Conservation (phyloP, 2,329 filamentous ascomycete genomes). For the Didymella keratinophila region DNA sequence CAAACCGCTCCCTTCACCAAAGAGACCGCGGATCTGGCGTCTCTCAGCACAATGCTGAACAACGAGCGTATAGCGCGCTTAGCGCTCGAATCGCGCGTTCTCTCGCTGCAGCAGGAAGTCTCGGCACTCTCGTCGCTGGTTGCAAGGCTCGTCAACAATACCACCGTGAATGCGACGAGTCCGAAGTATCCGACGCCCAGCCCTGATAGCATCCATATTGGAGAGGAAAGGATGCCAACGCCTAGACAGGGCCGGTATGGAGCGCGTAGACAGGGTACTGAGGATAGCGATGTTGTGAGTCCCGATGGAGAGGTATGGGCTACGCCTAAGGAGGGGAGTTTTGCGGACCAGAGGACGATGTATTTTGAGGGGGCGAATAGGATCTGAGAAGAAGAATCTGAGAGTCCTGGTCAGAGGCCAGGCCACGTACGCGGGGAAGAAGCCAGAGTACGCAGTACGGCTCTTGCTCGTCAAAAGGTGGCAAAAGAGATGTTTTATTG, state of each 20-base stretch:
- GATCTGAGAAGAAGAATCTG: no score
- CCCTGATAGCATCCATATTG: slow-evolving; percentile 36
- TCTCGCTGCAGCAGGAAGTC: slow-evolving; percentile 44
- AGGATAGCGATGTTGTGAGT: slow-evolving; percentile 34
- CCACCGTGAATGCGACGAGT: slow-evolving; percentile 22
- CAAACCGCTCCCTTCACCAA: slow-evolving; percentile 1
- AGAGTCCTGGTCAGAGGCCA: no score
- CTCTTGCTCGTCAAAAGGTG: neutral
- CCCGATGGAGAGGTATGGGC: slow-evolving; percentile 42
- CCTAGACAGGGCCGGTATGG: slow-evolving; percentile 32
- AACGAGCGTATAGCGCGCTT: slow-evolving; percentile 47
- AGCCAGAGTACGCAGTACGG: slow-evolving; percentile 18
- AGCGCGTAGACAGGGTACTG: slow-evolving; percentile 2
- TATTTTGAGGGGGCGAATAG: slow-evolving; percentile 33
- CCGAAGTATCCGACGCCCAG: slow-evolving; percentile 46
- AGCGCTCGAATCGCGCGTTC: slow-evolving; percentile 44
- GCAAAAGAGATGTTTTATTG: neutral
- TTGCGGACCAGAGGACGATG: slow-evolving; percentile 19
- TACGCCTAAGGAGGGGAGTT: slow-evolving; percentile 49
- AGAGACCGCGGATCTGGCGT: no score
- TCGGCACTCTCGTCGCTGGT: slow-evolving; percentile 41
- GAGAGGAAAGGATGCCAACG: slow-evolving; percentile 37
- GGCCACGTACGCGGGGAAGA: neutral
- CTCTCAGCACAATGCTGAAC: no score
- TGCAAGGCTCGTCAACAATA: slow-evolving; percentile 33